Evolutionary conservation across 371 early-diverging fungal species (phyloP), one percentile per base, ranked within the genome.

Genomic region (Syncephalastrum monosporum): DNA sequence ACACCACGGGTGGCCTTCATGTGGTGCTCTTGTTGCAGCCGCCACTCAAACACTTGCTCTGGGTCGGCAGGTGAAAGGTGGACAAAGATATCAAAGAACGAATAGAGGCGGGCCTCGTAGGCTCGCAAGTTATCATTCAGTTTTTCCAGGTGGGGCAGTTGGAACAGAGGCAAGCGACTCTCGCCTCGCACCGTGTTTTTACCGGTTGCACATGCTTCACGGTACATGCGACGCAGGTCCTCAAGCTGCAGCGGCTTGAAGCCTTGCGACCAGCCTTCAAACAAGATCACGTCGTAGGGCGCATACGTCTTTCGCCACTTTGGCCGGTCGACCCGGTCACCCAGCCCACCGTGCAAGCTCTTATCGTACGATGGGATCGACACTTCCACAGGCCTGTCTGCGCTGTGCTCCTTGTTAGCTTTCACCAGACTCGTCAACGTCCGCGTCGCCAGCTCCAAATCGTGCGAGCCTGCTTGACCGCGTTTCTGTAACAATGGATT

Each of bases 201-300:
- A 2, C 38, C 38, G 5, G 50, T 16, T 13, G 21, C 17, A 21
- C 47, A 42, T 15, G 57, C 59, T n/a, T 50, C 45, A 3, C 25
- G 4, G 45, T 77, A 71, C 3, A 72, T 48, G 15, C 61, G 53
- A 3, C 55, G 57, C n/a, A 86, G 60, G 19, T 65, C 62, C 4
- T 59, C 43, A 0, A 66, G 53, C 14, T 65, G 60, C 16, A 91
- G 68, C 2, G 88, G 68, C 24, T 83, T 86, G 66, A 95, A 97
- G 0, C 97, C 98, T 15, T 94, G 65, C 58, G 85, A 90, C 96
- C 98, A 97, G 0, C 98, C 98, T 70, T 97, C 98, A 60, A 96
- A 88, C 24, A 97, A 58, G 5, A 97, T 77, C 21, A 96, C 82
- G 59, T 95, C 88, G 38, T 88, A 60, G 0, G 92, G 91, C 0